phyloP scores from a whole-genome alignment of 202 grass and related monocot genomes.

The Miscanthus sacchariflorus region DNA sequence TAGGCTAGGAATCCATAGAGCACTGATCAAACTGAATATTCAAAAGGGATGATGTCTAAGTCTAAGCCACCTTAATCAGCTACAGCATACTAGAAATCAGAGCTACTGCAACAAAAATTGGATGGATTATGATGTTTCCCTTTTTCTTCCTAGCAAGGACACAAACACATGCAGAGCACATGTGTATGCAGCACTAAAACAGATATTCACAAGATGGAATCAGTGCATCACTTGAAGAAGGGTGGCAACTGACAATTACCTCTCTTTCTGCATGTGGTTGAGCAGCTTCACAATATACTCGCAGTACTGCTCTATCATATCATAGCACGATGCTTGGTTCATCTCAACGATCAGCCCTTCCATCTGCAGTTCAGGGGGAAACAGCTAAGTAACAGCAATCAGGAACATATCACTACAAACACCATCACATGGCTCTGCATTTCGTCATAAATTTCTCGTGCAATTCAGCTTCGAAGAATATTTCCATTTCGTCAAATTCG shows the following conservation, averaged over 20 bases:
- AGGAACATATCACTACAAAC: conserved; percentile 9
- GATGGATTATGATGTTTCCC: not conserved
- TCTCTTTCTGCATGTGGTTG: conserved; percentile 80
- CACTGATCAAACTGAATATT: not conserved
- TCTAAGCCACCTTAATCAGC: conserved; percentile 6
- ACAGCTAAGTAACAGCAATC: conserved; percentile 24
- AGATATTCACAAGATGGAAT: not conserved
- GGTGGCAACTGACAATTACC: conserved; percentile 48
- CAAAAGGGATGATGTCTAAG: too few relatives aligned
- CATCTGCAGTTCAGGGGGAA: conserved; percentile 55
- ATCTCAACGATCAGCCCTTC: conserved; percentile 81
- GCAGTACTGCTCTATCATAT: conserved; percentile 88
- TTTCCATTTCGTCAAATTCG: not conserved
- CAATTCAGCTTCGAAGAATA: not conserved
- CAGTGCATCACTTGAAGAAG: not conserved
- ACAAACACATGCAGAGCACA: not conserved
- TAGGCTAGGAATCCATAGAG: not conserved
- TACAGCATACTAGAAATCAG: conserved; percentile 11
- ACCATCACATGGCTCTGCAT: not conserved
- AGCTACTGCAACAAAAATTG: conserved; percentile 1
- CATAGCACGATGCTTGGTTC: conserved; percentile 87
- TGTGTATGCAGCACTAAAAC: not conserved
- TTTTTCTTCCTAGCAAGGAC: not conserved
- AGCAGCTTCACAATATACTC: conserved; percentile 82
- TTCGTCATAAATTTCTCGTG: conserved; percentile 14